Evolutionary conservation across 768 basidiomycete species (phyloP).

Genomic region (Rhizopogon rudus): DNA sequence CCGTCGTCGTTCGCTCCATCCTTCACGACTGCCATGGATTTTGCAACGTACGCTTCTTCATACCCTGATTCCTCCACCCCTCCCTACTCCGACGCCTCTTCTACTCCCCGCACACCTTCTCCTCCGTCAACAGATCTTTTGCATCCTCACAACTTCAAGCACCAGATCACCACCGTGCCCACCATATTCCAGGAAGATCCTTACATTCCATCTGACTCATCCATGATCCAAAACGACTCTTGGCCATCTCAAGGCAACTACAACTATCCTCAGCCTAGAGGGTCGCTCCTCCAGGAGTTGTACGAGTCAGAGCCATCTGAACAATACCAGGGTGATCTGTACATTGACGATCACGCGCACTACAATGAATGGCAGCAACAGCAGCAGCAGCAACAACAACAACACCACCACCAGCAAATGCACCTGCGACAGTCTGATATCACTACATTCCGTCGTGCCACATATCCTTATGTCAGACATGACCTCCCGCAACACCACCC

Average conservation of each 20-base stretch:
- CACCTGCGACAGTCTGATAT: conserved; percentile 34
- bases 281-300: conserved; percentile 65
- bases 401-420: conserved; percentile 15
- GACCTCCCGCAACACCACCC: conserved; percentile 50
- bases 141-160: conserved; percentile 34
- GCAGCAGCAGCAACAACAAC: conserved; percentile 31
- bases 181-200: conserved; percentile 44
- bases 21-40: conserved; percentile 36
- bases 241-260: conserved; percentile 33
- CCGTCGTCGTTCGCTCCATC: conserved; percentile 7
- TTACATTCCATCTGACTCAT: conserved; percentile 28
- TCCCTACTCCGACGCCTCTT: conserved; percentile 61
- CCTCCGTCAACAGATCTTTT: conserved; percentile 41
- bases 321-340: conserved; percentile 27
- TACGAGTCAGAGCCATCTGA: conserved; percentile 57
- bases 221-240: conserved; percentile 35
- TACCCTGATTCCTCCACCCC: conserved; percentile 15
- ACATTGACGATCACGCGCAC: conserved; percentile 31
- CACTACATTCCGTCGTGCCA: conserved; percentile 53
- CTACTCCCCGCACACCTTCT: conserved; percentile 70
- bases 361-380: conserved; percentile 30
- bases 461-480: conserved; percentile 73
- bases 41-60: conserved; percentile 51
- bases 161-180: conserved; percentile 39
- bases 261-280: conserved; percentile 30